Percentiles rank a stretch among this genome's conserved stretches.
phyloP scores from a whole-genome alignment of 371 early-diverging fungal genomes.

The Thermomucor indicae-seudaticae region DNA sequence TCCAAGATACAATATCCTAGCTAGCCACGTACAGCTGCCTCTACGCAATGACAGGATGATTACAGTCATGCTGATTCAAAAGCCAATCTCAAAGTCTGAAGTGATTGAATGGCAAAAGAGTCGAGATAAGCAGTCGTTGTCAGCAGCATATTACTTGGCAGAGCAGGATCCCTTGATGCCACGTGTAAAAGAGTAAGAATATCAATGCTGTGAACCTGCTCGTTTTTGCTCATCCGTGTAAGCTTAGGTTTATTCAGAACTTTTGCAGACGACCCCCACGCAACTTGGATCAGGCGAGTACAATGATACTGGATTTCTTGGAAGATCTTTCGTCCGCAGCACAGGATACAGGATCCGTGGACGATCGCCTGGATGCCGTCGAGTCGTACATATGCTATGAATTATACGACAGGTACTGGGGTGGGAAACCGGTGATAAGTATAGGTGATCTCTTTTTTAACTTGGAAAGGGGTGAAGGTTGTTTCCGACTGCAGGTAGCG shows the following conservation, averaged over 20 bases:
- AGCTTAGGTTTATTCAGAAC: slow-evolving; percentile 25
- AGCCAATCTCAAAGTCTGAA: slow-evolving; percentile 38
- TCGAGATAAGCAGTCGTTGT: neutral
- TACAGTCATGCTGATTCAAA: slow-evolving; percentile 39
- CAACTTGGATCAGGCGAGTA: slow-evolving; percentile 22
- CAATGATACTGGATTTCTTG: slow-evolving; percentile 20
- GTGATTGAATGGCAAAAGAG: slow-evolving; percentile 26
- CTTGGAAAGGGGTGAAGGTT: neutral
- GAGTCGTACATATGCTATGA: slow-evolving; percentile 36
- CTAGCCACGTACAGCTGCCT: slow-evolving; percentile 41
- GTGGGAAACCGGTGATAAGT: neutral
- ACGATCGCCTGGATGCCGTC: slow-evolving; percentile 30
- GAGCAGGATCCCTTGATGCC: slow-evolving; percentile 4
- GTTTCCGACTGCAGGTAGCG: slow-evolving; percentile 16
- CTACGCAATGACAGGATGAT: slow-evolving; percentile 21
- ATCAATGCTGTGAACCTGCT: too few species aligned
- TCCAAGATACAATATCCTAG: slow-evolving; percentile 37
- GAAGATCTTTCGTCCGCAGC: slow-evolving; percentile 12
- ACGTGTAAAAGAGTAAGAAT: neutral
- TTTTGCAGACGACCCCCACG: slow-evolving; percentile 27
- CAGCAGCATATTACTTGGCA: neutral
- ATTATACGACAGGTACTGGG: slow-evolving; percentile 31
- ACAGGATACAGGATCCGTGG: slow-evolving; percentile 7
- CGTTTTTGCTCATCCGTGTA: too few species aligned
- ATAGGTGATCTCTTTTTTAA: neutral